Evolutionary conservation across 202 grass and related monocot species (phyloP).

Genomic region (Eragrostis tef): DNA sequence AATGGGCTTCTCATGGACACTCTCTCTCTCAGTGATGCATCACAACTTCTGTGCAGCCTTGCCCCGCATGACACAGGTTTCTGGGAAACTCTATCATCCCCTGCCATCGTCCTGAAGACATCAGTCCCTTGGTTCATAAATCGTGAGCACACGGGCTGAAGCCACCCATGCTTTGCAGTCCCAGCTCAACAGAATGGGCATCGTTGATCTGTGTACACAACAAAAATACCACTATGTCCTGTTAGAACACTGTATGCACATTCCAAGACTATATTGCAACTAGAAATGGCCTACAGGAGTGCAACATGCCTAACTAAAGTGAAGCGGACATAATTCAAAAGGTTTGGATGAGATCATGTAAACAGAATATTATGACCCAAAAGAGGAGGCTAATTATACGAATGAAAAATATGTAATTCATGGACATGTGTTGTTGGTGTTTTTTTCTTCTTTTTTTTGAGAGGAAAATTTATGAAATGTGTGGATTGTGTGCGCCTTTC

Average conservation of each 20-base stretch:
- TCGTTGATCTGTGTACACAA: conserved; percentile 53
- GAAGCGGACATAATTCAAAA: conserved; percentile 38
- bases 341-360: conserved; percentile 47
- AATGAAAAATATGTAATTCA: conserved; percentile 38
- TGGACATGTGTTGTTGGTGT: too few species aligned
- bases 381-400: conserved; percentile 6
- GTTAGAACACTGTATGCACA: conserved; percentile 15
- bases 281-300: conserved; percentile 33
- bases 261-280: conserved; percentile 38
- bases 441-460: too few species aligned
- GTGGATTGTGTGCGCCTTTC: conserved; percentile 27
- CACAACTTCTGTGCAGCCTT: conserved; percentile 45
- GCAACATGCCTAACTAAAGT: conserved; percentile 51
- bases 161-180: conserved; percentile 36
- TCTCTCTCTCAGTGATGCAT: conserved; percentile 48
- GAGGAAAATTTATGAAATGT: too few species aligned
- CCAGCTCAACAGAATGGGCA: conserved; percentile 39
- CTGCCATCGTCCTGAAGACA: conserved; percentile 54
- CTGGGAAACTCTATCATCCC: conserved; percentile 49
- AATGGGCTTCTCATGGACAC: conserved; percentile 55
- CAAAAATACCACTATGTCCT: background rate
- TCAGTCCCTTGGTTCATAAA: conserved; percentile 33
- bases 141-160: conserved; percentile 33
- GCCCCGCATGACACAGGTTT: conserved; percentile 52
- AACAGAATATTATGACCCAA: conserved; percentile 46